Conservation (phyloP, 805 yeast genomes). For the Metschnikowia cubensis region DNA sequence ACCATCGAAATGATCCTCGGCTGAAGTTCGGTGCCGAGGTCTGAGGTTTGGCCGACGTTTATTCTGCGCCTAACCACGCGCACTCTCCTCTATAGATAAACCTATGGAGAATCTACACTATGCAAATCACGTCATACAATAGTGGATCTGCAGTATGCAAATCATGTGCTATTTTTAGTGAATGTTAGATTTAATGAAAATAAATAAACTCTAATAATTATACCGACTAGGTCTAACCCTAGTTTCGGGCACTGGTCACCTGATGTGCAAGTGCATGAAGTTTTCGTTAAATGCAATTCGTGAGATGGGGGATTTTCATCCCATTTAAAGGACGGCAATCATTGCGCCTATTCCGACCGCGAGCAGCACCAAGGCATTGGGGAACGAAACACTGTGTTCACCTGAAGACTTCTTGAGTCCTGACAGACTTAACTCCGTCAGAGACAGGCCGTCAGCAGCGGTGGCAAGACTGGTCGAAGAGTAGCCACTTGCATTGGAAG, state of each 20-base stretch:
- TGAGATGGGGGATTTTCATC: neutral
- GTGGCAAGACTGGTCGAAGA: constrained; percentile 31
- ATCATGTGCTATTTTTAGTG: no score
- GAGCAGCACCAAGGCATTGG: neutral
- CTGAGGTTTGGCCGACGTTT: no score
- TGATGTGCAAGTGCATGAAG: neutral
- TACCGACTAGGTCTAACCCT: no score
- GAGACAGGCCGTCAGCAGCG: neutral
- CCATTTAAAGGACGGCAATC: neutral
- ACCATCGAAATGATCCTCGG: no score
- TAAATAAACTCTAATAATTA: no score
- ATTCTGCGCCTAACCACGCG: no score
- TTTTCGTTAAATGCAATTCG: neutral
- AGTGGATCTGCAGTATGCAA: no score
- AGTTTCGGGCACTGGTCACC: neutral
- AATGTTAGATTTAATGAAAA: no score
- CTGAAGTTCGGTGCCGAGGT: no score
- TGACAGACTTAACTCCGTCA: neutral
- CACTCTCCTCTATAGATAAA: no score
- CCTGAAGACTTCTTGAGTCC: constrained; percentile 7
- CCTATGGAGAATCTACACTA: no score
- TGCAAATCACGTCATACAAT: no score
- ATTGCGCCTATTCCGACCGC: neutral
- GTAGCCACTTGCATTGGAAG: constrained; percentile 44
- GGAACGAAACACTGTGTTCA: neutral